These are phyloP conservation scores for Calonectria naviculata DNA, from an alignment of 2,329 filamentous ascomycete genomes.

Conservation along the genomic window DNA sequence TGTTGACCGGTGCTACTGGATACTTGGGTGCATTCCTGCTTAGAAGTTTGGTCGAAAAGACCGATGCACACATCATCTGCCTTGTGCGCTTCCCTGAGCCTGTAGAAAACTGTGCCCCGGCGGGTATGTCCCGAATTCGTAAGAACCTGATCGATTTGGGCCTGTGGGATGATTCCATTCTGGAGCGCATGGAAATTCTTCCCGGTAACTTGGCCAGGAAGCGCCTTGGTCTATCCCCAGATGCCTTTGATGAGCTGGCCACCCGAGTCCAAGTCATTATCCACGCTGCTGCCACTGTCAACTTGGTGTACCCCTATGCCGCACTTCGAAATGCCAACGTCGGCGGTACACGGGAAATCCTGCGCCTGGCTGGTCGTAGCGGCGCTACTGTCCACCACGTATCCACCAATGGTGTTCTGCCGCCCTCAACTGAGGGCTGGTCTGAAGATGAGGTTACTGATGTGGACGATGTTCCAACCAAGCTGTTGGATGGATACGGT, in stretches of 20 bases:
- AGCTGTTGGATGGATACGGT: conserved; percentile 78
- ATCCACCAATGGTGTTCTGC: conserved; percentile 84
- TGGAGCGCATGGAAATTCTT: conserved; percentile 81
- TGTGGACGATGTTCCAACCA: conserved; percentile 75
- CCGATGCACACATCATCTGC: conserved; percentile 76
- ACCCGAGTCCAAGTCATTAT: conserved; percentile 77
- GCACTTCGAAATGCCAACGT: conserved; percentile 80
- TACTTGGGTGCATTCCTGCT: conserved; percentile 82
- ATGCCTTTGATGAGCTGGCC: conserved; percentile 74
- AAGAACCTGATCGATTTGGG: conserved; percentile 83
- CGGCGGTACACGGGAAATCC: conserved; percentile 79
- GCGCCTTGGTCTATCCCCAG: conserved; percentile 74
- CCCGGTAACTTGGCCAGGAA: conserved; percentile 78
- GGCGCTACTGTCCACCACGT: conserved; percentile 82
- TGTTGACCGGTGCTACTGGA: conserved; percentile 81
- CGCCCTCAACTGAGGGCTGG: conserved; percentile 77
- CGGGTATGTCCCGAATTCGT: conserved; percentile 78
- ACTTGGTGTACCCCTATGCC: conserved; percentile 85
- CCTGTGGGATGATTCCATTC: conserved; percentile 80
- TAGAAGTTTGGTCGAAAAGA: conserved; percentile 74
- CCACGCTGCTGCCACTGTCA: conserved; percentile 82
- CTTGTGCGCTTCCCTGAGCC: conserved; percentile 80
- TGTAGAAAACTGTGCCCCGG: conserved; percentile 70
- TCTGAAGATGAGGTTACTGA: conserved; percentile 74
- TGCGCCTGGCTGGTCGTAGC: conserved; percentile 74